These are phyloP conservation scores for Yamadazyma kanchanaburiensis DNA, from an alignment of 1,139 yeast genomes.

Conservation along the genomic window DNA sequence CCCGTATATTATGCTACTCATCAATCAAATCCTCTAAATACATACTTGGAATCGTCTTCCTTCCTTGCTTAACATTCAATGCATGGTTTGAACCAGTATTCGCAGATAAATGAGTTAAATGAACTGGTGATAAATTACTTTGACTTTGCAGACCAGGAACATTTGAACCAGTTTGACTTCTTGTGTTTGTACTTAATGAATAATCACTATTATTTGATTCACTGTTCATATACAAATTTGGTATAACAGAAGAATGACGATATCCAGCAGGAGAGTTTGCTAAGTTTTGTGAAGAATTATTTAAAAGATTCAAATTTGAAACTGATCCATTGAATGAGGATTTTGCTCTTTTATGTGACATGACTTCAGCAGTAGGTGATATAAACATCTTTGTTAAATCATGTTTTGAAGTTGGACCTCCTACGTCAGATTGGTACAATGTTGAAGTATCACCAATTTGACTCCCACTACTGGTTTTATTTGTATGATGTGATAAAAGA, in stretches of 20 bases:
- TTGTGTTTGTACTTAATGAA: conserved; percentile 17
- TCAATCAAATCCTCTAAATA: conserved; percentile 57
- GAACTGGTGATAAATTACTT: conserved; percentile 1
- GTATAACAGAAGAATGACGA: conserved; percentile 32
- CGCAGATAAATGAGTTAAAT: conserved; percentile 9
- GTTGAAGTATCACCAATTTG: conserved; percentile 39
- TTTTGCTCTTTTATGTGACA: conserved; percentile 41
- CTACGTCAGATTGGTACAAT: conserved; percentile 31
- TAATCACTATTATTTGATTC: conserved; percentile 35
- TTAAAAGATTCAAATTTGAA: conserved; percentile 22
- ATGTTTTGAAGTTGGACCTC: conserved; percentile 33
- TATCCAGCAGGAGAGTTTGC: conserved; percentile 23
- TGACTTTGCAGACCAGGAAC: conserved; percentile 2
- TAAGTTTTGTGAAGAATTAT: conserved; percentile 24
- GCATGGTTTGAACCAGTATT: conserved; percentile 6
- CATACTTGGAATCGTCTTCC: conserved; percentile 52
- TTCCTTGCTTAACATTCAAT: conserved; percentile 13
- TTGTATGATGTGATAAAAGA: conserved; percentile 24
- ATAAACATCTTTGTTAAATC: conserved; percentile 58
- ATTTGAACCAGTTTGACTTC: conserved; percentile 7
- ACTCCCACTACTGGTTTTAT: conserved; percentile 16
- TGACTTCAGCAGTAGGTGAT: conserved; percentile 77
- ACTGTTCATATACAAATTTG: conserved; percentile 35
- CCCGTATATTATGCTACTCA: no score
- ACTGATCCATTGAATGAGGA: conserved; percentile 18